Evolutionary conservation across 176 grass and related monocot species (phyloP), one percentile per base, ranked within the genome.

Genomic region (Thinopyrum elongatum): DNA sequence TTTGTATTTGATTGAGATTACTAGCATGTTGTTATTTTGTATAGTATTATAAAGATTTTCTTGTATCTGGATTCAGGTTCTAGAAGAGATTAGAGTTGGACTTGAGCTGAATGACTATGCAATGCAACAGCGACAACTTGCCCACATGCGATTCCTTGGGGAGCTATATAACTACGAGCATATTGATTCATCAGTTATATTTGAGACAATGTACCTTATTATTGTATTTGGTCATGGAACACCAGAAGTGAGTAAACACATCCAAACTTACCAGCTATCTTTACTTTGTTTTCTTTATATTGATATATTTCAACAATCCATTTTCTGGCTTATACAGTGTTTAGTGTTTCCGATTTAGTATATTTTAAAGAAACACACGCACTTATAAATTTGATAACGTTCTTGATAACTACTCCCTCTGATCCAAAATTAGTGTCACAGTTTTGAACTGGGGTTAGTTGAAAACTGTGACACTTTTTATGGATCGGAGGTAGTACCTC

Each of bases 31-130:
- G 60, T 78, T 64, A 42, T 35, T 79, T 39, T 79, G 80, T 81
- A 39, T 83, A 65, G 69, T 72, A 49, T n/a, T 92, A 38, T 71
- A 58, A 79, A 27, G 11, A 81, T 69, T 57, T 59, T 10, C n/a
- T 33, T 74, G 59, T 59, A 28, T 71, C 60, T 88, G 30, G 74
- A 65, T 86, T 80, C 68, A 97, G 94, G 87, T 96, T 73, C 74
- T 96, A 53, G 94, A 96, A 82, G 94, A 96, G 85, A 90, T 93
- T 64, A 89, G 91, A 81, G 65, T 91, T 76, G 91, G 94, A 31
- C 70, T 96, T 77, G 94, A 96, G 74, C 34, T 96, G 80, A 96
- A 96, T 83, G 85, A 96, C 85, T 93, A 76, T 22, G 46, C 46
- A 57, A 55, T 76, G 74, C 74, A 76, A 55, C 74, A 76, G 51